phyloP scores from a whole-genome alignment of 169 alveolate genomes.

The Theileria parva region DNA sequence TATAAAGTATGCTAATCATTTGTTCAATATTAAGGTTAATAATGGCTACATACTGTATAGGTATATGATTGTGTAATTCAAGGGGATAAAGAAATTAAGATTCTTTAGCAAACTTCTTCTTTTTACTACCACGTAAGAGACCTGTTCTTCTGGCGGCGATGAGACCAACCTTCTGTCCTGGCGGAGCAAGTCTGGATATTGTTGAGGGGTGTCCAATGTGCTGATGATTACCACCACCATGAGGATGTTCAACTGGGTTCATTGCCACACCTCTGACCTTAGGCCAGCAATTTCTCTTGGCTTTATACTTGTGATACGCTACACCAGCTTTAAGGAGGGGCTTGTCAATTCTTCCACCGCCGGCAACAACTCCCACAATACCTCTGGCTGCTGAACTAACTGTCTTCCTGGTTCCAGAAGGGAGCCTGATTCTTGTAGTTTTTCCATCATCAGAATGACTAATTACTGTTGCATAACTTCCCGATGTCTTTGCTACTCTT shows the following conservation, averaged over 20 bases:
- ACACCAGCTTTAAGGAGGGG: conserved; percentile 99
- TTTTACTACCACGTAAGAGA: conserved; percentile 95
- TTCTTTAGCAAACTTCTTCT: conserved; percentile 75
- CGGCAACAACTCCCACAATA: conserved; percentile 97
- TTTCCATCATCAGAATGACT: conserved; percentile 97
- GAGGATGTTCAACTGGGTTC: conserved; percentile 99
- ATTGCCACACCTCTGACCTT: conserved; percentile 99
- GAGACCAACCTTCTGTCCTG: conserved; percentile 99
- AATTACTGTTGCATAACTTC: conserved; percentile 93
- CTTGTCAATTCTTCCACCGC: conserved; percentile 99
- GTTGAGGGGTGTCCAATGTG: conserved; percentile 99
- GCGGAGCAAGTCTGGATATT: conserved; percentile 95
- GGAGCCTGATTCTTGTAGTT: conserved; percentile 95
- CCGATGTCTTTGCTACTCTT: conserved; percentile 96
- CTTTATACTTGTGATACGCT: conserved; percentile 96
- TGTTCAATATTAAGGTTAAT: too few species aligned
- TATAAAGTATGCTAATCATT: too few species aligned
- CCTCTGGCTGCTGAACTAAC: conserved; percentile 91
- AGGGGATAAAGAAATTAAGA: conserved; percentile 15
- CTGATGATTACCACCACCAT: conserved; percentile 99
- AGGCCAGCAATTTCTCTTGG: conserved; percentile 99
- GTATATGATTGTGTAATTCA: neutral
- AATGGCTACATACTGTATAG: neutral
- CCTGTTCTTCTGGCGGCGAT: conserved; percentile 99
- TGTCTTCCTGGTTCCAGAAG: conserved; percentile 97